Evolutionary conservation across 2,329 filamentous ascomycete species (phyloP).

Genomic region (Phialophora verrucosa): DNA sequence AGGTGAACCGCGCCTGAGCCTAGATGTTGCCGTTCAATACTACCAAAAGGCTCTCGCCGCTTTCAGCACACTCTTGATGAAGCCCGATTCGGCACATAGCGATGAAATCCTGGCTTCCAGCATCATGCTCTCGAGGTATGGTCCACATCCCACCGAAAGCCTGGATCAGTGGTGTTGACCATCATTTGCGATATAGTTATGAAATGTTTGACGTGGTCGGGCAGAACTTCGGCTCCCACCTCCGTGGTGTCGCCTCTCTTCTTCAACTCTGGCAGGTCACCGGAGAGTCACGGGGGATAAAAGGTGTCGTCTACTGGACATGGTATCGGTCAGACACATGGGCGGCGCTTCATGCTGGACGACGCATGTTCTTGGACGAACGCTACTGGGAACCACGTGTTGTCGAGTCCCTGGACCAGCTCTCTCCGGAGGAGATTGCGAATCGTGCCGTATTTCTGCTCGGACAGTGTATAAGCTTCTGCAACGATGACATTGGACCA

Average conservation of each 20-base stretch:
- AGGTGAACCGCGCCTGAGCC: background rate
- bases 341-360: conserved; percentile 15
- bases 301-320: conserved; percentile 13
- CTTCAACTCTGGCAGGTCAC: conserved; percentile 14
- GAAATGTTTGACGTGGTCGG: conserved; percentile 17
- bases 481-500: background rate
- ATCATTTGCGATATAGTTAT: conserved; percentile 2
- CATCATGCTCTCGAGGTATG: conserved; percentile 21
- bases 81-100: conserved; percentile 10
- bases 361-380: conserved; percentile 23
- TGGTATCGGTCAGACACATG: conserved; percentile 18
- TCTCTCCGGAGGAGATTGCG: conserved; percentile 15
- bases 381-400: conserved; percentile 15
- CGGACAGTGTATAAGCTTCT: conserved; percentile 17
- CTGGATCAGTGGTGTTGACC: background rate
- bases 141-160: background rate
- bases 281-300: conserved; percentile 10
- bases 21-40: background rate
- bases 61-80: conserved; percentile 12
- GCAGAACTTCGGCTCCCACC: conserved; percentile 9
- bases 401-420: conserved; percentile 5
- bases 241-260: conserved; percentile 5
- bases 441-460: conserved; percentile 19
- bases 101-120: conserved; percentile 19
- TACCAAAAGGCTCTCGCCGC: conserved; percentile 7